These are phyloP conservation scores for Vaccinium macrocarpon DNA, from an alignment of 148 eudicot species.

Conservation along the genomic window DNA sequence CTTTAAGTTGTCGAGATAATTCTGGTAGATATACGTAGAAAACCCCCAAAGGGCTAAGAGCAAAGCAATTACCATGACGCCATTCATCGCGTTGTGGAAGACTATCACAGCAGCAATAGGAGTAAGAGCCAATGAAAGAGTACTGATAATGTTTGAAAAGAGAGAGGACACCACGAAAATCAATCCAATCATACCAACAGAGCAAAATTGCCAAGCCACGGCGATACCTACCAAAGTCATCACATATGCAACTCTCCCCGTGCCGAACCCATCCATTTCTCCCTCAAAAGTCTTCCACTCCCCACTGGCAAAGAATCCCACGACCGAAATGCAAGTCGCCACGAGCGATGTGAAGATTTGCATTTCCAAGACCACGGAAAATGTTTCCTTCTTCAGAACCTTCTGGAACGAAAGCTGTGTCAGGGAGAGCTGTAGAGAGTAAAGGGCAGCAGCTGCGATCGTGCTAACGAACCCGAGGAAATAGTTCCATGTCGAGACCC, in stretches of 20 bases:
- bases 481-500: constrained; percentile 53
- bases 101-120: constrained; percentile 70
- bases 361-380: constrained; percentile 76
- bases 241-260: constrained; percentile 62
- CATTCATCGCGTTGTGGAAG: constrained; percentile 63
- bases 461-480: constrained; percentile 50
- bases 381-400: constrained; percentile 61
- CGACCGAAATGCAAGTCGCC: constrained; percentile 45
- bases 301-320: constrained; percentile 74
- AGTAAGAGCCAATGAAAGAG: constrained; percentile 68
- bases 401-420: constrained; percentile 77
- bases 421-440: constrained; percentile 68
- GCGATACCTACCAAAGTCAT: constrained; percentile 69
- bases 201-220: constrained; percentile 74
- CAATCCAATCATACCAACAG: constrained; percentile 74
- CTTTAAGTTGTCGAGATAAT: constrained; percentile 63
- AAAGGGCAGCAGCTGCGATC: constrained; percentile 69
- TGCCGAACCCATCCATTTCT: constrained; percentile 54
- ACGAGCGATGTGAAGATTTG: constrained; percentile 60
- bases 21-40: constrained; percentile 65
- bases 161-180: constrained; percentile 77
- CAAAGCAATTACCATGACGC: background rate
- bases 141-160: constrained; percentile 80
- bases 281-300: constrained; percentile 57
- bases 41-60: background rate